Conservation (phyloP, 345 rosid species). For the Triadica sebifera region DNA sequence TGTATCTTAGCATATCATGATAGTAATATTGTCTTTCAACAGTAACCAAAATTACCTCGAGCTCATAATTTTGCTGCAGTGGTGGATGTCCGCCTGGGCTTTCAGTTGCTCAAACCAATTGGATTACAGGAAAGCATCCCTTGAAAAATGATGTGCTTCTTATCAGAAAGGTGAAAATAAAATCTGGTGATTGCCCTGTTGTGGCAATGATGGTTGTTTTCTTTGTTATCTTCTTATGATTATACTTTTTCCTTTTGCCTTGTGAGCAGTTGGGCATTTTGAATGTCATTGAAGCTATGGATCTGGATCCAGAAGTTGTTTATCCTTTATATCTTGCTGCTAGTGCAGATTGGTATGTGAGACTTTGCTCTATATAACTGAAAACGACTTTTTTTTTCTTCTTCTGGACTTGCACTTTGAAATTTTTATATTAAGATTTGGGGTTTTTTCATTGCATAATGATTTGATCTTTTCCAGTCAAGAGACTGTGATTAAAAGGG, state of each 20-base stretch:
- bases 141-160: constrained; percentile 68
- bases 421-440: constrained; percentile 10
- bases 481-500: constrained; percentile 78
- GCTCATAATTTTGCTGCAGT: constrained; percentile 43
- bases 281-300: constrained; percentile 79
- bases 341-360: constrained; percentile 62
- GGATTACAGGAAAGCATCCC: constrained; percentile 65
- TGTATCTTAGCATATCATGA: constrained; percentile 25
- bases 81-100: constrained; percentile 87
- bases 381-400: background rate
- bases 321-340: constrained; percentile 81
- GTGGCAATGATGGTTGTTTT: background rate
- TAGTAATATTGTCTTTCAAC: constrained; percentile 10
- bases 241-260: constrained; percentile 18
- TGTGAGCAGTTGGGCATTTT: constrained; percentile 72
- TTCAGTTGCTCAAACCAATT: constrained; percentile 70
- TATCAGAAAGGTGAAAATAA: constrained; percentile 59
- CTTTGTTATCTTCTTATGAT: background rate
- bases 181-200: constrained; percentile 16
- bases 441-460: constrained; percentile 28
- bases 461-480: constrained; percentile 54
- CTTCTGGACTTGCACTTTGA: constrained; percentile 5
- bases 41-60: constrained; percentile 18
- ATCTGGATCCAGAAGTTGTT: constrained; percentile 64
- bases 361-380: constrained; percentile 13